Evolutionary conservation across 805 yeast species (phyloP).

Genomic region (Saccharomyces jurei): DNA sequence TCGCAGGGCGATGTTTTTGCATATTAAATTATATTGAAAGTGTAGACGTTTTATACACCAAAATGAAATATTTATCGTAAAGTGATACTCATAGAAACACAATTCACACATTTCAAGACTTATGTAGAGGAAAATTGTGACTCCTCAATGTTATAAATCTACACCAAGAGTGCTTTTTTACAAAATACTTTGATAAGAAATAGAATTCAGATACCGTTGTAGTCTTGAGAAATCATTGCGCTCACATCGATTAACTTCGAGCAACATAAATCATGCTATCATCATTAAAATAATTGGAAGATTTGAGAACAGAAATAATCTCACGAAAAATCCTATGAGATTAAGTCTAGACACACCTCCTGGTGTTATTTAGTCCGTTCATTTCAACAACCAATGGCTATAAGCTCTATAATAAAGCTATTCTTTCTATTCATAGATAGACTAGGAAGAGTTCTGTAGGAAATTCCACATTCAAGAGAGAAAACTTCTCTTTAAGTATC

Average conservation of each 20-base stretch:
- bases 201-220: slow-evolving; percentile 86
- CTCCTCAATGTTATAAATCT: neutral
- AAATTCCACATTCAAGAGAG: too few relatives aligned
- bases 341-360: neutral
- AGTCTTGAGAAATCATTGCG: slow-evolving; percentile 78
- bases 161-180: neutral
- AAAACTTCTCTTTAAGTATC: neutral
- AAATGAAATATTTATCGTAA: neutral
- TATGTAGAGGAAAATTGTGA: neutral
- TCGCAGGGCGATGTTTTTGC: neutral
- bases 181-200: neutral
- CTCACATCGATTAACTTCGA: slow-evolving; percentile 51
- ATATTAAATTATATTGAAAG: neutral
- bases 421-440: too few relatives aligned
- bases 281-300: slow-evolving; percentile 16
- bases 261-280: slow-evolving; percentile 32
- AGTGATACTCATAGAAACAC: neutral
- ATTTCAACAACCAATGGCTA: neutral
- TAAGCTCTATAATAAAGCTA: neutral
- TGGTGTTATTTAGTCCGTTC: neutral
- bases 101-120: neutral
- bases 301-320: neutral
- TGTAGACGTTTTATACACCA: neutral
- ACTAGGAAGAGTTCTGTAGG: too few relatives aligned
- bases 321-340: neutral